phyloP scores from a whole-genome alignment of 768 basidiomycete genomes.

The Hygrophorus pudorinus region DNA sequence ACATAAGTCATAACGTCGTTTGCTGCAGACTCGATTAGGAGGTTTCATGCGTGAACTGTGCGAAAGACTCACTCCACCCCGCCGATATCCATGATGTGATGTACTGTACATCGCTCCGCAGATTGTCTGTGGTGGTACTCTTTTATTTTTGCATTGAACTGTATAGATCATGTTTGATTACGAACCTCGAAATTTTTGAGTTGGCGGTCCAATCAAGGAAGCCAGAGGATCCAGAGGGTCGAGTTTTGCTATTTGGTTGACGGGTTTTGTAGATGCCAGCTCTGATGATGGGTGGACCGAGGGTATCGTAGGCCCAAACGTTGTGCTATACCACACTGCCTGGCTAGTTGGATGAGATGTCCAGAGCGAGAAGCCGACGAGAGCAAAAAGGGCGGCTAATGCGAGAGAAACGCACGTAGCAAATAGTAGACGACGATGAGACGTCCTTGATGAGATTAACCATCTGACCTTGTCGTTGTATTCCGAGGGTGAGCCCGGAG shows the following conservation, averaged over 20 bases:
- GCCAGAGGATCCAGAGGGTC: slow-evolving; percentile 10
- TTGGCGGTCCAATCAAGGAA: slow-evolving; percentile 40
- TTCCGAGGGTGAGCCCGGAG: no score
- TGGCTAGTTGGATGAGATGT: slow-evolving; percentile 3
- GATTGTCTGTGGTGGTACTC: slow-evolving; percentile 39
- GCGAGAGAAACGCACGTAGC: slow-evolving; percentile 19
- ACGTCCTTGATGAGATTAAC: no score
- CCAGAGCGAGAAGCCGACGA: slow-evolving; percentile 17
- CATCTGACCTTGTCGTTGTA: no score
- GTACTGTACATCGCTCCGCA: slow-evolving; percentile 50
- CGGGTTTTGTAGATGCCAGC: not conserved
- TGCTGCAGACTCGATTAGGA: slow-evolving; percentile 28
- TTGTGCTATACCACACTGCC: no score
- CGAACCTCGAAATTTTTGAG: slow-evolving; percentile 45
- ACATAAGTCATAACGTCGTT: slow-evolving; percentile 75
- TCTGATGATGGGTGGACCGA: slow-evolving; percentile 3
- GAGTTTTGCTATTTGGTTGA: not conserved
- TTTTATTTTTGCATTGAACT: not conserved
- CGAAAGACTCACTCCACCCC: slow-evolving; percentile 55
- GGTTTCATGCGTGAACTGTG: slow-evolving; percentile 5
- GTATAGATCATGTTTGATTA: not conserved
- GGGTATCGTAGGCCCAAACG: not conserved
- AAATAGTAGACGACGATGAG: no score
- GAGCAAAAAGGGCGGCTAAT: slow-evolving; percentile 18
- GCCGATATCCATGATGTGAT: slow-evolving; percentile 68